phyloP scores from a whole-genome alignment of 169 alveolate species.

The Plasmodium coatneyi region DNA sequence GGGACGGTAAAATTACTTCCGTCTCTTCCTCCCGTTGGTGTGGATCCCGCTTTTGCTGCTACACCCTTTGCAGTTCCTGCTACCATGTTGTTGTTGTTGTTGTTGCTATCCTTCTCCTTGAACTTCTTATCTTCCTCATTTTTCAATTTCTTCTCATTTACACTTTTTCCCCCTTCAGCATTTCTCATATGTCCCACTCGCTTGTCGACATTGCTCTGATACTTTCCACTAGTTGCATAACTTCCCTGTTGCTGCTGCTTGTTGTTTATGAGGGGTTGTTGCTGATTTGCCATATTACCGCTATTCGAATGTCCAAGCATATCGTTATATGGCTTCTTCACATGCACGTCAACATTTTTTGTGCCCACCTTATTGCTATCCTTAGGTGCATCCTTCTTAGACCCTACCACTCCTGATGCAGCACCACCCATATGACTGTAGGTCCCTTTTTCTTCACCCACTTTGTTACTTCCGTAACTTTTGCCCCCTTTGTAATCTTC shows the following conservation, averaged over 20 bases:
- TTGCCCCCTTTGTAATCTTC: slow-evolving; percentile 25
- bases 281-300: neutral
- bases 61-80: neutral
- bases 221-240: neutral
- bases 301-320: neutral
- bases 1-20: neutral
- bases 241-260: slow-evolving; percentile 19
- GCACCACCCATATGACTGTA: neutral
- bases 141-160: slow-evolving; percentile 17
- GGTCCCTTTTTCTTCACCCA: slow-evolving; percentile 15
- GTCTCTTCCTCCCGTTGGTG: neutral
- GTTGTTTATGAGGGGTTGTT: neutral
- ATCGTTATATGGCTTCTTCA: slow-evolving; percentile 17
- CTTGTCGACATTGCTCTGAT: slow-evolving; percentile 10
- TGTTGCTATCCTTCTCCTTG: slow-evolving; percentile 14
- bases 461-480: slow-evolving; percentile 16
- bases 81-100: neutral
- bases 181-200: neutral
- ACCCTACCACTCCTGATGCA: neutral
- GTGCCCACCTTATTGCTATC: slow-evolving; percentile 21
- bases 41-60: neutral
- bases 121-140: slow-evolving; percentile 22
- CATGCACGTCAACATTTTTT: neutral
- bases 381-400: slow-evolving; percentile 13
- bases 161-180: slow-evolving; percentile 4